Base-by-base conservation (phyloP, 2,329 filamentous ascomycete species). In the Tympanopsis confertula region DNA sequence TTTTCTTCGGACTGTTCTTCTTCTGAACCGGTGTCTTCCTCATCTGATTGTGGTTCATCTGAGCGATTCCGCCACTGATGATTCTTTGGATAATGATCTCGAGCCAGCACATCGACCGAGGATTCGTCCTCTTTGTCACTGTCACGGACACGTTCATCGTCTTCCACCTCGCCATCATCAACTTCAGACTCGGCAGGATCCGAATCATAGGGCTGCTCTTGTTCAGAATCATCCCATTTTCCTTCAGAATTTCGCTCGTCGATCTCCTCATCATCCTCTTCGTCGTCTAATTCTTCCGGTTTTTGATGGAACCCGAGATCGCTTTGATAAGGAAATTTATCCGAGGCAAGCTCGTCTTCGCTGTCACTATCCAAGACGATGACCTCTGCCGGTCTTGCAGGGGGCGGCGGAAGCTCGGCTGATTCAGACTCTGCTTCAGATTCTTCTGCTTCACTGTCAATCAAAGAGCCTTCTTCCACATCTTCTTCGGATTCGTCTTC, bases 311-410 rank as follows among this genome's bases (percentile, higher is more conserved):
- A 13, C 10, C 10, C 30, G 30, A 7, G 15, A 22, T 42, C 36
- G 12, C 42, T 35, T 30, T 43, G 41, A 13, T 39, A 33, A 22
- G 43, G 41, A 20, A 42, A 38, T n/a, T 38, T 41, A 17, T 18
- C 14, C 15, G 28, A 17, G 29, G 20, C 29, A 33, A 40, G 13
- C 10, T 40, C 36, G 32, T 45, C 44, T 37, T 61, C 59, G 37
- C 59, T 55, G 20, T 61, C 57, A 40, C 58, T 62, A 39, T 62
- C 59, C 13, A 63, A 33, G 19, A 62, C 54, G 37, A 63, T 62
- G 26, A 63, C 41, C 42, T 63, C 60, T 13, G 50, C 50, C 5
- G 40, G 18, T 14, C 40, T 22, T 20, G 35, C 35, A 10, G 24
- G 24, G 24, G 24, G 10, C 10, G 10, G 10, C n/a, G 24, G 10